Conservation (phyloP, 2,329 filamentous ascomycete species). For the Xylariomycetidae sp. region DNA sequence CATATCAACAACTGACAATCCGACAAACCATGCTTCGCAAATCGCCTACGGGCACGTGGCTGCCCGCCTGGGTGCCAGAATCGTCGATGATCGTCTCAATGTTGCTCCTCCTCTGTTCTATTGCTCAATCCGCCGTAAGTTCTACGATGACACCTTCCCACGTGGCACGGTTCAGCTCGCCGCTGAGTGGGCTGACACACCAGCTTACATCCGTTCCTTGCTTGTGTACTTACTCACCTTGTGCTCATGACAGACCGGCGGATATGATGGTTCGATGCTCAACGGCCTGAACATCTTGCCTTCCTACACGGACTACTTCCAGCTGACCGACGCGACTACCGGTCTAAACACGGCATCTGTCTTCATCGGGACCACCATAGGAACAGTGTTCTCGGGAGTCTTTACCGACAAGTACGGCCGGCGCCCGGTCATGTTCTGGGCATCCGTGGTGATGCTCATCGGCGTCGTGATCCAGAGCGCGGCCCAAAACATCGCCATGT, state of each 20-base stretch:
- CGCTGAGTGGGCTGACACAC: too few relatives aligned
- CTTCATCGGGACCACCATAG: constrained; percentile 48
- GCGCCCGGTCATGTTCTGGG: constrained; percentile 37
- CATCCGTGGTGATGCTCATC: constrained; percentile 35
- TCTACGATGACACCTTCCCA: background rate
- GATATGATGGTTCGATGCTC: constrained; percentile 48
- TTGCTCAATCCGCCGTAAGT: constrained; percentile 38
- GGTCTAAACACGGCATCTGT: constrained; percentile 51
- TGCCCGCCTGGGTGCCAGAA: constrained; percentile 42
- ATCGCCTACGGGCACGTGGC: constrained; percentile 38
- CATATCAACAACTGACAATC: too few relatives aligned
- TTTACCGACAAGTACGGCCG: constrained; percentile 39
- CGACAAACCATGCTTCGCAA: constrained; percentile 29
- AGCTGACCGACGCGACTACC: constrained; percentile 45
- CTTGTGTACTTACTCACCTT: background rate
- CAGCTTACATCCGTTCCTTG: constrained; percentile 1
- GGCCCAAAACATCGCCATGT: constrained; percentile 48
- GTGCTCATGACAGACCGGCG: constrained; percentile 17
- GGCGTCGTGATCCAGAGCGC: constrained; percentile 43
- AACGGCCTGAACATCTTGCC: constrained; percentile 55
- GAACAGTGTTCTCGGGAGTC: constrained; percentile 36
- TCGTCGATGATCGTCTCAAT: constrained; percentile 34
- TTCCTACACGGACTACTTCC: constrained; percentile 51
- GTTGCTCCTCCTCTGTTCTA: constrained; percentile 38
- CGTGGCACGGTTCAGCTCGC: background rate